These are phyloP conservation scores for Melaleuca alternifolia DNA, from an alignment of 345 rosid genomes.

Conservation along the genomic window DNA sequence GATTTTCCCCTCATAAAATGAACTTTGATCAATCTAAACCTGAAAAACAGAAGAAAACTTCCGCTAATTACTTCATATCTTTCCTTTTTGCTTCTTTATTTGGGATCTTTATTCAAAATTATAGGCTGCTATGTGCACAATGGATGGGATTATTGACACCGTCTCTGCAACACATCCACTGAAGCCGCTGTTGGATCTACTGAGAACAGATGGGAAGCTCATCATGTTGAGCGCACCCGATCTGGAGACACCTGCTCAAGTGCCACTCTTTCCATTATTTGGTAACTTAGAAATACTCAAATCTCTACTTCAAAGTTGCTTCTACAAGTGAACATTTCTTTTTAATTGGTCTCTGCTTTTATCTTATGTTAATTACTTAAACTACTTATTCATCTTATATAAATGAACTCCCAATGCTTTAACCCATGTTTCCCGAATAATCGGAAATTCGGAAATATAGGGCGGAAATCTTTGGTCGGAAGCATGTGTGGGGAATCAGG, in stretches of 20 bases:
- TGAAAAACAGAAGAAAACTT: not conserved
- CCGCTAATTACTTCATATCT: not conserved
- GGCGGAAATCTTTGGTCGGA: slow-evolving; percentile 5
- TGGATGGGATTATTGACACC: slow-evolving; percentile 22
- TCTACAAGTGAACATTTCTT: not conserved
- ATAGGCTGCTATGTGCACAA: slow-evolving; percentile 12
- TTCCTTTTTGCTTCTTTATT: not conserved
- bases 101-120: not conserved
- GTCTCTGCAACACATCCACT: slow-evolving; percentile 6
- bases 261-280: not conserved
- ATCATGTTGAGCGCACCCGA: slow-evolving; percentile 8
- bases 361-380: not conserved
- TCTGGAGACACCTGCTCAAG: not conserved
- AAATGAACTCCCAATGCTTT: not conserved
- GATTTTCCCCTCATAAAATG: not conserved
- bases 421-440: not conserved
- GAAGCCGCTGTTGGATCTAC: slow-evolving; percentile 3
- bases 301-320: not conserved
- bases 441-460: not conserved
- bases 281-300: not conserved
- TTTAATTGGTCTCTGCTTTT: not conserved
- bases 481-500: slow-evolving; percentile 10
- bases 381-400: not conserved
- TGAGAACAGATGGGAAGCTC: slow-evolving; percentile 16
- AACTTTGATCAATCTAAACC: not conserved